These are phyloP conservation scores for Phytophthora cactorum DNA, from an alignment of 352 stramenopile genomes.

Conservation along the genomic window DNA sequence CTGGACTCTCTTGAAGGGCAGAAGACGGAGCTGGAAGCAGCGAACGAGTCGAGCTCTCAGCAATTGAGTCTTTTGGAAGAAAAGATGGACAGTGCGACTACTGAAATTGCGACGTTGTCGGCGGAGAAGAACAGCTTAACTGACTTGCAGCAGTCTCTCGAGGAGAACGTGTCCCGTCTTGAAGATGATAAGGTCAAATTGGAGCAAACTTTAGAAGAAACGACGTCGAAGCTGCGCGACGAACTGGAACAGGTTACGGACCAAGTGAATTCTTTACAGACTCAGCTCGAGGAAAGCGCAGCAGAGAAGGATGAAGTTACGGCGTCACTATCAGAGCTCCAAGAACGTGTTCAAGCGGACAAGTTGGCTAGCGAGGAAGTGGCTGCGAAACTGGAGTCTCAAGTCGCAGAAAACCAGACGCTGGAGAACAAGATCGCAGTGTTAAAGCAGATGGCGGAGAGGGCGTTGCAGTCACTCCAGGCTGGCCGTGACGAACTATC, in stretches of 20 bases:
- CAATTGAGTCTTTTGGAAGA: slow-evolving; percentile 34
- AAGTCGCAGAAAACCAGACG: slow-evolving; percentile 31
- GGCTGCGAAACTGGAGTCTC: slow-evolving; percentile 31
- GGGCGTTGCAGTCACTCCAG: slow-evolving; percentile 40
- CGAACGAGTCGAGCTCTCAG: slow-evolving; percentile 28
- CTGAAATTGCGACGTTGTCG: slow-evolving; percentile 34
- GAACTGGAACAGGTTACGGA: slow-evolving; percentile 34
- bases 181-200: slow-evolving; percentile 50
- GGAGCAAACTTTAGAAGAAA: slow-evolving; percentile 46
- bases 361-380: slow-evolving; percentile 29
- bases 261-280: slow-evolving; percentile 27
- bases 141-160: slow-evolving; percentile 40
- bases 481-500: slow-evolving; percentile 27
- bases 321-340: slow-evolving; percentile 13
- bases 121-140: slow-evolving; percentile 35
- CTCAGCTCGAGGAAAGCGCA: slow-evolving; percentile 22
- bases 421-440: slow-evolving; percentile 37
- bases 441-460: slow-evolving; percentile 45
- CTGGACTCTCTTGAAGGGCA: slow-evolving; percentile 42
- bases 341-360: slow-evolving; percentile 23
- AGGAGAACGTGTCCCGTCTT: slow-evolving; percentile 40
- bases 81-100: slow-evolving; percentile 21
- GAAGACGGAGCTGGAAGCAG: slow-evolving; percentile 41
- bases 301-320: slow-evolving; percentile 32
- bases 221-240: slow-evolving; percentile 29